Evolutionary conservation across 2,329 filamentous ascomycete species (phyloP), one percentile per base, ranked within the genome.

Genomic region (Fusarium penzigii): DNA sequence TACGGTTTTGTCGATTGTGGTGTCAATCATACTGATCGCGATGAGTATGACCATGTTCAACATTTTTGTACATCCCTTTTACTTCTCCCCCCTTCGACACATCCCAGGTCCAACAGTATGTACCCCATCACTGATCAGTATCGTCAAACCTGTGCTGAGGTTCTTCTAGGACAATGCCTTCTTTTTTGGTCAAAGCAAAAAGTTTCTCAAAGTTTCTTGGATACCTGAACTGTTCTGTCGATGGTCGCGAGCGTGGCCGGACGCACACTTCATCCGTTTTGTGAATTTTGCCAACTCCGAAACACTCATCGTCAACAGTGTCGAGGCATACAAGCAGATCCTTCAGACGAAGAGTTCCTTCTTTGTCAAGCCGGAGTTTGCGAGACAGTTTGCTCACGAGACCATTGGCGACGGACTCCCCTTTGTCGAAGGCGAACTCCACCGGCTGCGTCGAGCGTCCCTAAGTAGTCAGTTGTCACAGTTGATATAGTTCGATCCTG

Each of bases 71-170:
- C 78, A 76, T 50, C 76, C 76, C 5, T 67, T 68, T 44, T 68
- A 70, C 49, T 51, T 76, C 42, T 79, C 77, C 0, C 72, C 75
- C 0, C 62, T 78, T n/a, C 69, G 75, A 13, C 63, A 75, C 45
- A 57, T 79, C 2, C 76, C 77, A 0, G 75, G 74, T 1, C 76
- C 76, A 14, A 72, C 69, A 61, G 75, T 76, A 57, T 9, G 57
- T 25, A 39, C 11, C 13, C 44, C 12, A 12, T 14, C 9, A 3
- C 39, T 16, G 2, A n/a, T 9, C 25, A 17, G 6, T 16, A n/a
- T 29, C 13, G 25, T 39, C 34, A 3, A 11, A 13, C 34, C 13
- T 14, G 10, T 29, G 2, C 34, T 16, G 48, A 58, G 48, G 58
- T 17, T 6, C 11, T 4, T 13, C 16, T 11, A 77, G 73, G 66